Conservation (phyloP, 2,329 filamentous ascomycete species). For the Apiospora marii region DNA sequence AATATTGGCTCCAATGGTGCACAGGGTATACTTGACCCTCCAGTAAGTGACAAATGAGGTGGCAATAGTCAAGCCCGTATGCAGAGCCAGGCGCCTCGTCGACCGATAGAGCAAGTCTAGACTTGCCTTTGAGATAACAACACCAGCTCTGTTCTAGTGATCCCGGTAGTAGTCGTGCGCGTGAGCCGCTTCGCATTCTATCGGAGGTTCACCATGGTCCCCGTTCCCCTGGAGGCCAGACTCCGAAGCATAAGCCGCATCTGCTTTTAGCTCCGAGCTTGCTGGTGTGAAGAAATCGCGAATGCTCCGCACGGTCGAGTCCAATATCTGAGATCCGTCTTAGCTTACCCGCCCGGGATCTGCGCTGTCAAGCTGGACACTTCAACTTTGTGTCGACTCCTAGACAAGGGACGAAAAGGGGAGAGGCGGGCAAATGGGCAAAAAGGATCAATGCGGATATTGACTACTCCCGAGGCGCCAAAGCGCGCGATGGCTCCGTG, state of each 20-base stretch:
- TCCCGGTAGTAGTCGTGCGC: neutral
- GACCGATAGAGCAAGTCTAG: neutral
- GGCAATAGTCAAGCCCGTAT: neutral
- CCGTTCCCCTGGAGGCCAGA: neutral
- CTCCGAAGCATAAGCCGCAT: neutral
- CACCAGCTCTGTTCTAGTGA: neutral
- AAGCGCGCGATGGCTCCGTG: neutral
- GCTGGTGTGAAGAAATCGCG: neutral
- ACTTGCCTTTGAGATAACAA: neutral
- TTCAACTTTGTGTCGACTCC: neutral
- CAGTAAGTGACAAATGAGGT: neutral
- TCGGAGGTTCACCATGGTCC: neutral
- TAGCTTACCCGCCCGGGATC: neutral
- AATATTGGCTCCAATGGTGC: neutral
- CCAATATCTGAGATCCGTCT: neutral
- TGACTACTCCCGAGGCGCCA: neutral
- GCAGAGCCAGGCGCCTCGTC: neutral
- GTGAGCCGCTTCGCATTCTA: neutral
- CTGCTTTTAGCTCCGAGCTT: neutral
- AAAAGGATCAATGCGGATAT: neutral
- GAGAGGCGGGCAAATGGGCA: neutral
- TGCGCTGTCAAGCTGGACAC: constrained; percentile 10
- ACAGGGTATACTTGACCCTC: neutral
- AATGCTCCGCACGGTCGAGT: neutral
- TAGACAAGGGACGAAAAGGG: neutral